Evolutionary conservation across 2,329 filamentous ascomycete species (phyloP).

Genomic region (Phialocephala sp.): DNA sequence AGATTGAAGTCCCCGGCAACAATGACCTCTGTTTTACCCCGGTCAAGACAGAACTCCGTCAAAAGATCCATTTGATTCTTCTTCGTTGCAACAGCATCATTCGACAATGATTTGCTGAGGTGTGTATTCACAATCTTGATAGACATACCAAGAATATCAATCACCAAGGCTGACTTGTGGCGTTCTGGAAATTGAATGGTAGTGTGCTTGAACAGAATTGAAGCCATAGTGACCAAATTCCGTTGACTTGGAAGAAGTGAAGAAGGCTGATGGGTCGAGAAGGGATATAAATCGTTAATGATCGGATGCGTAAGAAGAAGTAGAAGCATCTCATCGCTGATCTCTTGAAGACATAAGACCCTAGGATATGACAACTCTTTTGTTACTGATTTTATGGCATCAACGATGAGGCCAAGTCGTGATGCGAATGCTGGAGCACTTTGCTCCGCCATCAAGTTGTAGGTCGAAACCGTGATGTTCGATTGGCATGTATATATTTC

Average conservation of each 20-base stretch:
- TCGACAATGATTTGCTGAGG: conserved; percentile 64
- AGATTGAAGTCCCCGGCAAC: conserved; percentile 71
- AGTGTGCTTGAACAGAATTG: conserved; percentile 59
- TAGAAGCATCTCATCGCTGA: conserved; percentile 67
- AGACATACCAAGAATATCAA: conserved; percentile 48
- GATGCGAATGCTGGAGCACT: conserved; percentile 45
- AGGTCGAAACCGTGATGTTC: conserved; percentile 40
- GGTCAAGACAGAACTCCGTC: conserved; percentile 12
- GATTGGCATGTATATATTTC: not conserved
- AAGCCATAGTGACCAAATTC: conserved; percentile 66
- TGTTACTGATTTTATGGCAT: conserved; percentile 43
- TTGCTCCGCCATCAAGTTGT: conserved; percentile 51
- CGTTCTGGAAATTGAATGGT: conserved; percentile 57
- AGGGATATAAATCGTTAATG: conserved; percentile 50
- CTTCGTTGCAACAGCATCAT: conserved; percentile 62
- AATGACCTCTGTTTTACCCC: conserved; percentile 33
- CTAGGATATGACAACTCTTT: conserved; percentile 29
- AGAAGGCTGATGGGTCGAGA: conserved; percentile 22
- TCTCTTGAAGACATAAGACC: conserved; percentile 61
- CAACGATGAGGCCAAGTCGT: conserved; percentile 46
- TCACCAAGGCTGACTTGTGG: conserved; percentile 63
- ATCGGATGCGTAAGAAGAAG: conserved; percentile 58
- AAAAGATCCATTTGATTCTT: conserved; percentile 60
- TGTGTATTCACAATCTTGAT: conserved; percentile 63
- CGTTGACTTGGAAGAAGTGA: conserved; percentile 58